Base-by-base conservation (phyloP, 257 asterid species). In the Solanum lignicaule region DNA sequence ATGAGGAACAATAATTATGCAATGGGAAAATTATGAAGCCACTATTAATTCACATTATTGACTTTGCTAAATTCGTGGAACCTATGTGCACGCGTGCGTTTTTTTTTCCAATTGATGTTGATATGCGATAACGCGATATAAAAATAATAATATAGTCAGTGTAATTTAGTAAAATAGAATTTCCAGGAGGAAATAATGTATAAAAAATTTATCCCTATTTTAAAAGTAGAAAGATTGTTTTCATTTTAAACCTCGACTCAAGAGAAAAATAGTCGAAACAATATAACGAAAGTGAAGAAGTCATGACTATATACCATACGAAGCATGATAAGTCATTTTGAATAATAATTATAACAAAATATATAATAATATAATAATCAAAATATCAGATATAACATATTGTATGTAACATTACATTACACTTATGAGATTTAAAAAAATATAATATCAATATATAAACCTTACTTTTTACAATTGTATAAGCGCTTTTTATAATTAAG, bases 1-100 rank as follows among this genome's bases (percentile, higher is more conserved):
- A 90, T 92, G 62, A 92, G 87, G 58, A 89, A 38, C 29, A 66
- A 90, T 92, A 87, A 92, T 92, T 86, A 85, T 79, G 58, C 36
- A 48, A 86, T 29, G 78, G 87, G 71, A 65, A 55, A 73, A 86
- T 68, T 48, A 83, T 68, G 78, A 87, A 82, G 87, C 90, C 89
- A 74, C 27, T 74, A 89, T 88, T 62, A 91, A 88, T 84, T 39
- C 55, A 48, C 86, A 83, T 87, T 81, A 91, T 89, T 89, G 76
- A 58, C 76, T 33, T 5, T 48, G 87, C 84, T 52, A 87, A 75
- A 75, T 91, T 86, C 65, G 87, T 89, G 91, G 90, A 86, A 86
- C 69, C 85, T 35, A 52, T 74, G 25, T 62, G 69, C 91, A 86
- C 88, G 93, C 93, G 91, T 91, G 91, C 84, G 88, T 87, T 83